phyloP scores from a whole-genome alignment of 2,329 filamentous ascomycete species.

The Alternaria angustiovoidea region DNA sequence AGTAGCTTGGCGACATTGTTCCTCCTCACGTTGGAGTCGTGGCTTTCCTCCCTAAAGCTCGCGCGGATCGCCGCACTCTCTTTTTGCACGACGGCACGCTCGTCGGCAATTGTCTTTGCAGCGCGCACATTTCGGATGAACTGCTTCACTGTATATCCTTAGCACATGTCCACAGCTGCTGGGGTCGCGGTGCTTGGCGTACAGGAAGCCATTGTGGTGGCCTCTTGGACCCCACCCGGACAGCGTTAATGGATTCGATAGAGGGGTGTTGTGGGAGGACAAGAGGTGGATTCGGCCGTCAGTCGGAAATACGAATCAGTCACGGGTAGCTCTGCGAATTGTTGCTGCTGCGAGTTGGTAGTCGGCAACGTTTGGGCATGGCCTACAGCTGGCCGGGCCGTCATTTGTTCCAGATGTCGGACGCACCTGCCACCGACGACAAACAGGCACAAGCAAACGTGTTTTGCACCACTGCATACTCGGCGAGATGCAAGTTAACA shows the following conservation, averaged over 20 bases:
- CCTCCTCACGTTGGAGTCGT: slow-evolving; percentile 87
- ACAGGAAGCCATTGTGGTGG: slow-evolving; percentile 66
- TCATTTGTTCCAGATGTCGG: slow-evolving; percentile 28
- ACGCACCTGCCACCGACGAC: slow-evolving; percentile 21
- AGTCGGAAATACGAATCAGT: background rate
- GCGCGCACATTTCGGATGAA: slow-evolving; percentile 99
- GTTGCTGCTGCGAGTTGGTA: slow-evolving; percentile 24
- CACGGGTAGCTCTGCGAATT: slow-evolving; percentile 12
- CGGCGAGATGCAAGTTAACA: background rate
- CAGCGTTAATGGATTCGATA: slow-evolving; percentile 31
- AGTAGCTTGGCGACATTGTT: slow-evolving; percentile 99
- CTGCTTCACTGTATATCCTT: slow-evolving; percentile 80
- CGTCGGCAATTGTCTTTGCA: slow-evolving; percentile 98
- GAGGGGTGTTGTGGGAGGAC: slow-evolving; percentile 13
- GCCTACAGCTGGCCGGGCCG: slow-evolving; percentile 32
- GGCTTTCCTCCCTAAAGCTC: slow-evolving; percentile 96
- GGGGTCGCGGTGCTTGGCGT: slow-evolving; percentile 47
- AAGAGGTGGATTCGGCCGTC: background rate
- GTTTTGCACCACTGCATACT: background rate
- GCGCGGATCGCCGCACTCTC: slow-evolving; percentile 97
- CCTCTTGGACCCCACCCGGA: slow-evolving; percentile 58
- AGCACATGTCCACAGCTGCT: slow-evolving; percentile 36
- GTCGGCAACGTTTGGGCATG: slow-evolving; percentile 30
- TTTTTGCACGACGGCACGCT: slow-evolving; percentile 97
- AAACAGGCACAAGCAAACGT: background rate